Percentiles rank a stretch among this genome's conserved stretches.
phyloP scores from a whole-genome alignment of 1,284 basidiomycete genomes.

The Ustilago tritici region DNA sequence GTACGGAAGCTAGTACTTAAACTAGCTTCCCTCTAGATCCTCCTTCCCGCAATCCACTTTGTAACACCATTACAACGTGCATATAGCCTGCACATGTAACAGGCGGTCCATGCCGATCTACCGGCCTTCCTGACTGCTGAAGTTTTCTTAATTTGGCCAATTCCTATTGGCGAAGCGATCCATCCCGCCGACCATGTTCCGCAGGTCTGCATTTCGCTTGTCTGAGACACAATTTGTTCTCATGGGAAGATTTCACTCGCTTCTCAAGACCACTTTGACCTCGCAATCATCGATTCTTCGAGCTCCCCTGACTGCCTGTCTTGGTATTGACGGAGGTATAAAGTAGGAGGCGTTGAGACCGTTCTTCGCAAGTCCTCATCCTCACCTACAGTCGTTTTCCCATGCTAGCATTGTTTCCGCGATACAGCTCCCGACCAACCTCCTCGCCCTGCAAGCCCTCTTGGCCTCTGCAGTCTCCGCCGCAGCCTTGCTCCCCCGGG shows the following conservation, averaged over 20 bases:
- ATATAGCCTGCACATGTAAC: too few species aligned
- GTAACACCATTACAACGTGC: too few species aligned
- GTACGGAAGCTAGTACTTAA: too few species aligned
- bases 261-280: background rate
- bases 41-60: too few species aligned
- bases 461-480: slow-evolving; percentile 28
- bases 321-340: too few species aligned
- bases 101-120: background rate
- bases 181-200: background rate
- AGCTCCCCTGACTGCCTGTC: too few species aligned
- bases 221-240: background rate
- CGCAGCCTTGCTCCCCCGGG: slow-evolving; percentile 21
- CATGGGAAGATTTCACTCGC: background rate
- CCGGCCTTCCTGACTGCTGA: background rate
- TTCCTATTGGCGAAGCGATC: background rate
- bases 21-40: too few species aligned
- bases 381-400: background rate
- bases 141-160: background rate
- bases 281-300: background rate
- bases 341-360: too few species aligned
- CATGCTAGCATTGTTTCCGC: background rate
- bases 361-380: background rate
- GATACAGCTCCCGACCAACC: slow-evolving; percentile 22
- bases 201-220: background rate
- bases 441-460: slow-evolving; percentile 31